Conservation (phyloP, 768 basidiomycete genomes). For the Pholiota molesta region DNA sequence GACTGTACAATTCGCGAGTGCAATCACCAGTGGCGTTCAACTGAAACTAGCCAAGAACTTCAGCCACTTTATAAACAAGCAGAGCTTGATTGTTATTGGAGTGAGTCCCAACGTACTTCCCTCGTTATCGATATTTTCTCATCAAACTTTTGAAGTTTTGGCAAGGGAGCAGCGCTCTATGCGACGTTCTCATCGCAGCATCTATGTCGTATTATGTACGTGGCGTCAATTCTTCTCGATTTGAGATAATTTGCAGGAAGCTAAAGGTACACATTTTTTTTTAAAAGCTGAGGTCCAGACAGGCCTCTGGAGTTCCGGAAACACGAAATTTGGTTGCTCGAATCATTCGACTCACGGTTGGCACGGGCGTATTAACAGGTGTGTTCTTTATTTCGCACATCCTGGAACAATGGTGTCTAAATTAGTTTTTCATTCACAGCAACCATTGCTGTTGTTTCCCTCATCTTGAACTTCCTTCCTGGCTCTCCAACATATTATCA, state of each 20-base stretch:
- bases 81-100: slow-evolving; percentile 4
- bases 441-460: slow-evolving; percentile 9
- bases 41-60: slow-evolving; percentile 3
- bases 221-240: background rate
- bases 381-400: background rate
- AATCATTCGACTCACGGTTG: slow-evolving; percentile 10
- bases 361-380: slow-evolving; percentile 12
- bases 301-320: background rate
- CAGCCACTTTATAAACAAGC: slow-evolving; percentile 8
- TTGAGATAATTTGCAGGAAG: background rate
- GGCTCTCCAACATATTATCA: slow-evolving; percentile 15
- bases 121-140: background rate
- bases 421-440: background rate
- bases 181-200: slow-evolving; percentile 14
- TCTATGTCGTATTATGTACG: slow-evolving; percentile 15
- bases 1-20: slow-evolving; percentile 6
- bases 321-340: slow-evolving; percentile 6
- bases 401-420: no score
- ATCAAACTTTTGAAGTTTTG: slow-evolving; percentile 5
- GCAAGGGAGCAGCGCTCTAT: slow-evolving; percentile 14
- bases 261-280: background rate
- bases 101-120: slow-evolving; percentile 1
- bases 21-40: slow-evolving; percentile 8
- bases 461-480: slow-evolving; percentile 13
- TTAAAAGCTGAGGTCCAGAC: background rate